Evolutionary conservation across 23 red algal genomes (phyloP), one percentile per base, ranked within the genome.

Genomic region (Gracilariopsis chorda): DNA sequence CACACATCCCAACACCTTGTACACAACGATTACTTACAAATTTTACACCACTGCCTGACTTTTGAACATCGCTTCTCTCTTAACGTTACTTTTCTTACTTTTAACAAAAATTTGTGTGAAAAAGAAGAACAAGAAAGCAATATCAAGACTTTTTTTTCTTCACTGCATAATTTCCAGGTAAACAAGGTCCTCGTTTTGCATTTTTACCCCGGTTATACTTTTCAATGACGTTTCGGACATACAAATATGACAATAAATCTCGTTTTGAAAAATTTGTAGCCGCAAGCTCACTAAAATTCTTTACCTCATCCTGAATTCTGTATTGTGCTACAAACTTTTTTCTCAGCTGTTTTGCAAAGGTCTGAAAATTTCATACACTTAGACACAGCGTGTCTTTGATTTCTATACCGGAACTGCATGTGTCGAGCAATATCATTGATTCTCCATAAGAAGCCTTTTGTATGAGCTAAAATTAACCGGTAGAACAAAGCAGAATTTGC

Each of bases 121-220:
- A 36, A 78, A 78, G n/a, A n/a, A n/a, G n/a, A n/a, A n/a, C n/a
- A n/a, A 78, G 47, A 10, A 44, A 78, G n/a, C 73, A 78, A 78
- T 78, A 78, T 6, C 4, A 12, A 6, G 9, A 20, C 21, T 51
- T 78, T 12, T 44, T 30, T 49, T 51, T 46, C 3, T 12, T n/a
- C 20, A 12, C 28, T 48, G 3, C 10, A 5, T 78, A 5, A 33
- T 28, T 5, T 10, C 33, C 2, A 24, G 3, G 4, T 24, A 21
- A 33, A 4, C 8, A 39, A 3, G 51, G 40, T 78, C 73, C 51
- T 34, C 73, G 20, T 25, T 78, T 11, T 51, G 28, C 9, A 78
- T 78, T 30, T 13, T 24, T 7, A 46, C 3, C 11, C 21, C 42
- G 19, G 45, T 51, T 78, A 47, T 78, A 78, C 23, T 78, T 78